Percentiles rank a stretch among this genome's conserved stretches.
phyloP scores from a whole-genome alignment of 345 rosid species.

The Barbarea vulgaris region DNA sequence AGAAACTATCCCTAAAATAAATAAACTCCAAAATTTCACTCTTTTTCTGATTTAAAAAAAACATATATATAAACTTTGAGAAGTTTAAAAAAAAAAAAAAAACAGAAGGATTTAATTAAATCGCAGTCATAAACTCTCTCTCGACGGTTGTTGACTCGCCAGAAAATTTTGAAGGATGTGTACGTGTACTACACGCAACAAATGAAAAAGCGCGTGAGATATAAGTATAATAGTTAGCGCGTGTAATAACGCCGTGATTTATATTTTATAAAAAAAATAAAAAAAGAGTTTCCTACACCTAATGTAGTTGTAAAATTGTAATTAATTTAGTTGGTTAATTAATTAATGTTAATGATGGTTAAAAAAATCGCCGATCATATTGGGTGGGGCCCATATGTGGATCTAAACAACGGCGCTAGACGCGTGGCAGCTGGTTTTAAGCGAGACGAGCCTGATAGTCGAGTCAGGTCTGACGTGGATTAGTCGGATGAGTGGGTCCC shows the following conservation, averaged over 20 bases:
- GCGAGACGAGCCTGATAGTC: conserved; percentile 1
- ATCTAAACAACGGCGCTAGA: conserved; percentile 18
- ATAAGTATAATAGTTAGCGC: neutral
- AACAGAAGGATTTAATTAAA: neutral
- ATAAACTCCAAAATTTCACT: conserved; percentile 4
- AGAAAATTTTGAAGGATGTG: neutral
- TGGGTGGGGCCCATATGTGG: neutral
- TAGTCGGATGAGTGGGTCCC: neutral
- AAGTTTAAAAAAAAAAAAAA: neutral
- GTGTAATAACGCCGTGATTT: conserved; percentile 25
- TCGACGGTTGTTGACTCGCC: conserved; percentile 32
- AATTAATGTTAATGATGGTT: neutral
- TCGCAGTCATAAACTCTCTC: neutral
- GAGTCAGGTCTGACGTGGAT: conserved; percentile 37
- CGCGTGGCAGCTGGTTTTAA: conserved; percentile 20
- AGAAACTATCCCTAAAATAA: conserved; percentile 16
- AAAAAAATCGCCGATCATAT: conserved; percentile 26
- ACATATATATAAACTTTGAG: neutral
- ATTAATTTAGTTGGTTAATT: neutral
- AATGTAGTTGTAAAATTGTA: no score
- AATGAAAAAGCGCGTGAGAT: neutral
- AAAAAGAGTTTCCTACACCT: neutral
- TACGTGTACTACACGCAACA: neutral
- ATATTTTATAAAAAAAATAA: neutral
- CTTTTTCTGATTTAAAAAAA: neutral